A percentile compares a stretch with the other conserved stretches of the same genome.
Conservation (phyloP, 176 grass and related monocot species). For the Ampelocalamus luodianensis region DNA sequence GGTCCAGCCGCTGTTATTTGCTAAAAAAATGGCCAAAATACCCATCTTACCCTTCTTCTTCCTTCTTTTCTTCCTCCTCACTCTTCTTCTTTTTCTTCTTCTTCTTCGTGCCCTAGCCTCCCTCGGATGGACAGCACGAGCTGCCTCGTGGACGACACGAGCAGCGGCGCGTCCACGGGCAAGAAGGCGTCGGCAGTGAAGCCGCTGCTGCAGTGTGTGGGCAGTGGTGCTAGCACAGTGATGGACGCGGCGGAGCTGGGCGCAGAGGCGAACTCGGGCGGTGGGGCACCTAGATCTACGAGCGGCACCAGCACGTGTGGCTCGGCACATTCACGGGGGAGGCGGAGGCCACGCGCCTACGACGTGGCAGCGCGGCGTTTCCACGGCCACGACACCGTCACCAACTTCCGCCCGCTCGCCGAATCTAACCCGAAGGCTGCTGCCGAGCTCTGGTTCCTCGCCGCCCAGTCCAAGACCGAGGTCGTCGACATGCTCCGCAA, state of each 20-base stretch:
- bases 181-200: slow-evolving; percentile 37
- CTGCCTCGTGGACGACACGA: slow-evolving; percentile 56
- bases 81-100: no score
- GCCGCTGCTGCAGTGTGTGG: slow-evolving; percentile 56
- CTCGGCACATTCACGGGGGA: slow-evolving; percentile 85
- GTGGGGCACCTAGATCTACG: slow-evolving; percentile 95
- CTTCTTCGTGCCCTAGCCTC: no score
- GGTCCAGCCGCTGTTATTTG: no score
- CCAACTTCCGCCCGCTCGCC: slow-evolving; percentile 77
- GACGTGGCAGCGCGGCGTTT: slow-evolving; percentile 91
- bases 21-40: no score
- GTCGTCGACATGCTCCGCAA: slow-evolving; percentile 96
- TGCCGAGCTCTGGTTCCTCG: slow-evolving; percentile 74
- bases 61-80: no score
- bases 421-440: slow-evolving; percentile 49
- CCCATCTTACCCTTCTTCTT: no score
- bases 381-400: slow-evolving; percentile 85
- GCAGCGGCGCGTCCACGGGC: slow-evolving; percentile 60
- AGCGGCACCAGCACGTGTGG: slow-evolving; percentile 97
- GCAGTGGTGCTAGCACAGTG: slow-evolving; percentile 57
- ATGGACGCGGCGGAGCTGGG: slow-evolving; percentile 57
- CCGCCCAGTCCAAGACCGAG: slow-evolving; percentile 71
- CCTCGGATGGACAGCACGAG: slow-evolving; percentile 57
- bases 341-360: slow-evolving; percentile 67
- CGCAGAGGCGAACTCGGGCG: slow-evolving; percentile 44